These are phyloP conservation scores for Calonectria fujianensis DNA, from an alignment of 2,329 filamentous ascomycete species.

Conservation along the genomic window DNA sequence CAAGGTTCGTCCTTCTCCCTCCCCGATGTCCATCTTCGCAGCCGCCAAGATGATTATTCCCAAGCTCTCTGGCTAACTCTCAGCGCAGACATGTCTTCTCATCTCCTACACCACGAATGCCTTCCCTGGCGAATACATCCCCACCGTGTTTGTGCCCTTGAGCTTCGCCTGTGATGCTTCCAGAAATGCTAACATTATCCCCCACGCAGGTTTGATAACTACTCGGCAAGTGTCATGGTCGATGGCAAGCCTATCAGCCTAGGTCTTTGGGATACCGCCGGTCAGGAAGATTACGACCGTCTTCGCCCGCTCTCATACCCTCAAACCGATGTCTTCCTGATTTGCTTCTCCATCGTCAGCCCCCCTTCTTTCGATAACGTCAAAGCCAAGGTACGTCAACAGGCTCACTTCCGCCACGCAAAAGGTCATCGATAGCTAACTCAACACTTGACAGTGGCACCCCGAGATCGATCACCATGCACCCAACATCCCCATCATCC, in stretches of 20 bases:
- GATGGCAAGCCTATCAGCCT: constrained; percentile 98
- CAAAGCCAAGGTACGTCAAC: constrained; percentile 88
- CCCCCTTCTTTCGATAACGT: constrained; percentile 99
- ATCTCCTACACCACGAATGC: constrained; percentile 99
- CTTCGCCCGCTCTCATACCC: constrained; percentile 96
- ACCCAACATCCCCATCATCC: constrained; percentile 94
- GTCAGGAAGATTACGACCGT: constrained; percentile 98
- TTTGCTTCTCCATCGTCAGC: constrained; percentile 99
- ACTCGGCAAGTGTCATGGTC: constrained; percentile 99
- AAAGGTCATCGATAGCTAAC: constrained; percentile 12
- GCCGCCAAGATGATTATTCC: constrained; percentile 19
- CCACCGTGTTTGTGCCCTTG: constrained; percentile 86
- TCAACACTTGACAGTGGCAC: constrained; percentile 81
- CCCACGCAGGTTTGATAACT: constrained; percentile 90
- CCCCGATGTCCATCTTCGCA: constrained; percentile 20
- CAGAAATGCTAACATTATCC: constrained; percentile 40
- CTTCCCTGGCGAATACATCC: constrained; percentile 99
- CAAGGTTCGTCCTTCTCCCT: constrained; percentile 77
- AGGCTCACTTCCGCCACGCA: not conserved
- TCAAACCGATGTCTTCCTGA: constrained; percentile 98
- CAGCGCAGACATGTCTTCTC: constrained; percentile 91
- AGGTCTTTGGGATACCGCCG: constrained; percentile 98
- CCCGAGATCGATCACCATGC: constrained; percentile 98
- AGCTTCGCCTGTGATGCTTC: constrained; percentile 1
- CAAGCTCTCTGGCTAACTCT: constrained; percentile 55